Base-by-base conservation (phyloP, 2,329 filamentous ascomycete species). In the Fusarium liriodendri region DNA sequence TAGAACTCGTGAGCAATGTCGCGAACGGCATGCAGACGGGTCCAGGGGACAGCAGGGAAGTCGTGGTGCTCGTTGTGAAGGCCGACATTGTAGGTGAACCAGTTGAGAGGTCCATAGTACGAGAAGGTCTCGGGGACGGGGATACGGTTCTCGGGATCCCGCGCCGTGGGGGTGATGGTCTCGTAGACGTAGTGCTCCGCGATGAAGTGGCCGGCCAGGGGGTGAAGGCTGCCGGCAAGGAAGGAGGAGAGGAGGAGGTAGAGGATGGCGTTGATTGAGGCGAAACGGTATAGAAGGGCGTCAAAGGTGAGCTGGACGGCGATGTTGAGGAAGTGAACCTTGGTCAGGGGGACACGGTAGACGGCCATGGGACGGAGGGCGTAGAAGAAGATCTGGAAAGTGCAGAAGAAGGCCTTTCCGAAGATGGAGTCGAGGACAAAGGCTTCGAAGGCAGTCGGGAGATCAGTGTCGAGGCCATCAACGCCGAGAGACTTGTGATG, bases 301-400 rank as follows among this genome's bases (percentile, higher is more conserved):
- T 99, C 95, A 83, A 98, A 98, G 73, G 85, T 79, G 60, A 96
- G 78, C 84, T 99, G 96, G 5, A 90, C 89, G 69, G 86, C 82
- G 62, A 99, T 88, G 84, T 99, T 99, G 84, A 95, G 85, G 67
- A 91, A 88, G 84, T 98, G 95, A 67, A 98, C 91, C 80, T 89
- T 89, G 62, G 96, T 98, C 82, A 98, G 90, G 40, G 96, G 94
- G 6, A 98, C 89, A 78, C 91, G 90, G 89, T 98, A 98, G 77
- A 99, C 90, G 84, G 95, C 92, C 93, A 98, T 98, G 70, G 97
- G 97, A 18, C 97, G 94, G 60, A 99, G 84, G 79, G 97, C 97
- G 86, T 99, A 99, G 89, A 99, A 99, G 82, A 99, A 90, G 83
- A 99, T 98, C 85, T 99, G 97, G 86, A 98, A 99, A 76, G 97